Percentiles rank a stretch among this genome's conserved stretches.
phyloP scores from a whole-genome alignment of 2,329 filamentous ascomycete genomes.

The Leptographium galeiforme region DNA sequence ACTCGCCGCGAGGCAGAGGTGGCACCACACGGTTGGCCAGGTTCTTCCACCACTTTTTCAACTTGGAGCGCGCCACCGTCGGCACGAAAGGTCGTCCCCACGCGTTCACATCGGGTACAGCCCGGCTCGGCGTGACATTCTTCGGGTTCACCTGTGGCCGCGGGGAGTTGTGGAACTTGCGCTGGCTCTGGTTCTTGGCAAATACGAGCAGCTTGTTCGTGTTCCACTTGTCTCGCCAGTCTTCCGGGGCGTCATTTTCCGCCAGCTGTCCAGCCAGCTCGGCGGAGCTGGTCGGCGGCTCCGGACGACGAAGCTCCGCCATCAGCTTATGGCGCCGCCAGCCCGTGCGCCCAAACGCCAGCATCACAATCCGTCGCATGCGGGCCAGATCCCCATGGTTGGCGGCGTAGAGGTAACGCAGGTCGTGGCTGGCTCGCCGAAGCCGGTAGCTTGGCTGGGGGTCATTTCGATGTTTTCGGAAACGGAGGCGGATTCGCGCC shows the following conservation, averaged over 20 bases:
- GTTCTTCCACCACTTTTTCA: slow-evolving; percentile 33
- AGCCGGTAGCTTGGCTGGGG: slow-evolving; percentile 17
- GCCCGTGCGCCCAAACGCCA: slow-evolving; percentile 40
- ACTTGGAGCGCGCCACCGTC: slow-evolving; percentile 26
- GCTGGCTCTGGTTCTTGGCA: slow-evolving; percentile 24
- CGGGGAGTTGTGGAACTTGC: slow-evolving; percentile 17
- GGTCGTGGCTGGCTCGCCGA: slow-evolving; percentile 25
- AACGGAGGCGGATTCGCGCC: slow-evolving; percentile 29
- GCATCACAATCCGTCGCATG: slow-evolving; percentile 32
- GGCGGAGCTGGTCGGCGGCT: slow-evolving; percentile 25
- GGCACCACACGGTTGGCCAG: slow-evolving; percentile 34
- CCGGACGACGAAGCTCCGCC: slow-evolving; percentile 18
- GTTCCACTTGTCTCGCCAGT: slow-evolving; percentile 39
- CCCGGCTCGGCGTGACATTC: slow-evolving; percentile 19
- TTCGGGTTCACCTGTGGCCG: slow-evolving; percentile 17
- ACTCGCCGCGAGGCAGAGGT: slow-evolving; percentile 40
- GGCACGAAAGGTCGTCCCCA: slow-evolving; percentile 34
- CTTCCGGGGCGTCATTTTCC: slow-evolving; percentile 6
- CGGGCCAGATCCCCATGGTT: slow-evolving; percentile 33
- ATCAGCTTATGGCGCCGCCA: slow-evolving; percentile 35
- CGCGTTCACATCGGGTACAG: slow-evolving; percentile 28
- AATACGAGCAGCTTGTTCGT: slow-evolving; percentile 27
- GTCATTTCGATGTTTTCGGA: slow-evolving; percentile 25
- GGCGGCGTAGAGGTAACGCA: slow-evolving; percentile 38
- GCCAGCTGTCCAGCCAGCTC: slow-evolving; percentile 21